phyloP scores from a whole-genome alignment of 1,284 basidiomycete genomes.

The Mycena citricolor region DNA sequence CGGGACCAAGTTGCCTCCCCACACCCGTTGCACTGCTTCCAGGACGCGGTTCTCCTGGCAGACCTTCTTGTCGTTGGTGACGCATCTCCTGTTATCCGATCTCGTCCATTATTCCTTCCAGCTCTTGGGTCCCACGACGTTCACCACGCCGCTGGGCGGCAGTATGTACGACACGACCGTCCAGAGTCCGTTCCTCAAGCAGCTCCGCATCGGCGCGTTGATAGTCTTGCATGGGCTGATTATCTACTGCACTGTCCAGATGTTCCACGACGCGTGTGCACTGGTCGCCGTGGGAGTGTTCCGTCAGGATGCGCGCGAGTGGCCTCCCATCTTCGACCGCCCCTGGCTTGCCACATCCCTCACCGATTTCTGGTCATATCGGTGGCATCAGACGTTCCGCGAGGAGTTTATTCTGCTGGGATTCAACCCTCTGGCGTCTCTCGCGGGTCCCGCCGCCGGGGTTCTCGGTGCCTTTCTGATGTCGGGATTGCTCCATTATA shows the following conservation, averaged over 20 bases:
- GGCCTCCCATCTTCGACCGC: conserved; percentile 31
- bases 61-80: too few relatives aligned
- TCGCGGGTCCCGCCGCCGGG: background rate
- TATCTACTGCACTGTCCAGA: background rate
- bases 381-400: conserved; percentile 37
- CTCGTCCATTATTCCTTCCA: too few relatives aligned
- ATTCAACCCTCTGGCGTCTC: background rate
- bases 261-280: background rate
- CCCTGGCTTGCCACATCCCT: conserved; percentile 32
- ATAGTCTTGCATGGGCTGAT: conserved; percentile 38
- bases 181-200: conserved; percentile 40
- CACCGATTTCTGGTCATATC: conserved; percentile 32
- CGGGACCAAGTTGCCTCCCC: conserved; percentile 40
- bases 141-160: conserved; percentile 38
- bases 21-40: too few relatives aligned
- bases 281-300: conserved; percentile 23
- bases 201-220: conserved; percentile 42
- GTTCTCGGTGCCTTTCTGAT: background rate
- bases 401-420: conserved; percentile 1
- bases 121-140: too few relatives aligned
- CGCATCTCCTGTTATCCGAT: too few relatives aligned
- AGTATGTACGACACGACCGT: conserved; percentile 50
- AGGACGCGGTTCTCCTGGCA: too few relatives aligned
- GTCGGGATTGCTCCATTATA: background rate
- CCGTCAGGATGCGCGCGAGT: conserved; percentile 24